These are phyloP conservation scores for Coprinopsis marcescibilis DNA, from an alignment of 768 basidiomycete genomes.

Conservation along the genomic window DNA sequence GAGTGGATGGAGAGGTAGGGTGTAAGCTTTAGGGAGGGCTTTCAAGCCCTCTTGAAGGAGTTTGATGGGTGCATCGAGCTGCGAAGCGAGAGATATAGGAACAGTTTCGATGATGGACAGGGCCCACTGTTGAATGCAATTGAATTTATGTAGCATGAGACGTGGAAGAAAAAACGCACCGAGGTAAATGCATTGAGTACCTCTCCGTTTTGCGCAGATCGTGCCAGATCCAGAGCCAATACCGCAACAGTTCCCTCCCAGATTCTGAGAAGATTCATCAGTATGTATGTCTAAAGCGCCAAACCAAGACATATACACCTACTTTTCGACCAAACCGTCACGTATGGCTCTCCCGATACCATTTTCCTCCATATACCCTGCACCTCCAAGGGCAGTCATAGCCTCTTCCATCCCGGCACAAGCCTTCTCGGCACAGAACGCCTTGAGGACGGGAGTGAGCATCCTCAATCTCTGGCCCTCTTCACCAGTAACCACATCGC, in stretches of 20 bases:
- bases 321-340: slow-evolving; percentile 70
- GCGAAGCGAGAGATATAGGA: slow-evolving; percentile 26
- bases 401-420: slow-evolving; percentile 63
- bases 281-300: background rate
- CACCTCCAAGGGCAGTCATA: slow-evolving; percentile 69
- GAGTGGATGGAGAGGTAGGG: slow-evolving; percentile 36
- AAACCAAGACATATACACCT: slow-evolving; percentile 4
- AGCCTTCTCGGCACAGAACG: slow-evolving; percentile 62
- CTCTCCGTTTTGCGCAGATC: slow-evolving; percentile 42
- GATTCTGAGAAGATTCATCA: slow-evolving; percentile 35
- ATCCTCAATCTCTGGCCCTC: slow-evolving; percentile 54
- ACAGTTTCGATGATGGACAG: slow-evolving; percentile 35
- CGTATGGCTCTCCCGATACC: slow-evolving; percentile 63
- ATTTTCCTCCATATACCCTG: slow-evolving; percentile 83
- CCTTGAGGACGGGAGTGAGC: slow-evolving; percentile 66
- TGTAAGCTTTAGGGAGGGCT: slow-evolving; percentile 36
- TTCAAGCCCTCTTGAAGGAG: slow-evolving; percentile 34
- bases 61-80: slow-evolving; percentile 24
- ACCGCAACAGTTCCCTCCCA: slow-evolving; percentile 78
- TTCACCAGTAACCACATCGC: slow-evolving; percentile 39
- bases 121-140: slow-evolving; percentile 44
- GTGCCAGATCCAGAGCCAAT: slow-evolving; percentile 59
- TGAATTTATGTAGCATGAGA: slow-evolving; percentile 1
- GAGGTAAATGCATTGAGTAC: slow-evolving; percentile 42
- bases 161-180: slow-evolving; percentile 30